Evolutionary conservation across 306 rosid genomes (phyloP), one percentile per base, ranked within the genome.

Genomic region (Purshia tridentata): DNA sequence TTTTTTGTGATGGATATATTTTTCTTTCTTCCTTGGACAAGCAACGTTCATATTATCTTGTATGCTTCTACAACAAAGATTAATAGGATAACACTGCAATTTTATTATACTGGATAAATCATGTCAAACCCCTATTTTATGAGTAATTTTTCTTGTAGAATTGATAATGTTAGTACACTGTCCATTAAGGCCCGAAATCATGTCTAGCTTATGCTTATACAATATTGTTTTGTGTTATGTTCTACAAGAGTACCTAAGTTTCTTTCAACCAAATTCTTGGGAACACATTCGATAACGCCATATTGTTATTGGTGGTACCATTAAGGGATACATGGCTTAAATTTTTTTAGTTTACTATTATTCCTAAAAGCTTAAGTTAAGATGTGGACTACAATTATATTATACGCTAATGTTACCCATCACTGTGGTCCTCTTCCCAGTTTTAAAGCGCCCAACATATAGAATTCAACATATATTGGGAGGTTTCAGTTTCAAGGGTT

Each of bases 271-370:
- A 12, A 46, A 46, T n/a, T 67, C 37, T n/a, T 44, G 14, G 10
- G 41, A 74, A 47, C 19, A 60, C 15, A 23, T 39, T 20, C 19
- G 69, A 68, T 68, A 59, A 35, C 45, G 10, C 71, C 53, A 44
- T 22, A 50, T 13, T 6, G 35, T 51, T 65, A 20, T 29, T 46
- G 57, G 61, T 49, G 57, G 50, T 48, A 35, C 57, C 13, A 14
- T 58, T 57, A 67, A 56, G 69, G 69, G n/a, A 35, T 19, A 4
- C 45, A 15, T 15, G 55, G 15, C 64, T 23, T 29, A 29, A 67
- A 10, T 5, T 15, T 67, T 6, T 52, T 49, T 2, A 9, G 57
- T 48, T 51, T 48, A 15, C 42, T 22, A 0, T 14, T 29, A 8
- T 29, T 48, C 44, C 46, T 67, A n/a, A 16, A 46, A 11, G 46